Evolutionary conservation across 192 early-diverging fungal species (phyloP).

Genomic region (Coemansia reversa): DNA sequence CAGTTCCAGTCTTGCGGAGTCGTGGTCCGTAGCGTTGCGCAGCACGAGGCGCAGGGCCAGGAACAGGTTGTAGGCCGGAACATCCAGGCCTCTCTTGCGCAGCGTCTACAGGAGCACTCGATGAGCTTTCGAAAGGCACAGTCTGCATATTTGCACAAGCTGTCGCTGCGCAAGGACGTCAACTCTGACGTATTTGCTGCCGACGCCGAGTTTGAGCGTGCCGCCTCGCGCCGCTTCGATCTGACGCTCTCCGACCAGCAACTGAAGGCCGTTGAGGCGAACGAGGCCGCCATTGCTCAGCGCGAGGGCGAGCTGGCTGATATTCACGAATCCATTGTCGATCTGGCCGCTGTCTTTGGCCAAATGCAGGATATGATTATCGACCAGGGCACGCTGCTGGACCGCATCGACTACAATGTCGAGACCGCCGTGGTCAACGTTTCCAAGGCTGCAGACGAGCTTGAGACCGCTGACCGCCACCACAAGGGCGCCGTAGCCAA

Average conservation of each 20-base stretch:
- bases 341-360: slow-evolving; percentile 87
- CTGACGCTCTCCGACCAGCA: slow-evolving; percentile 84
- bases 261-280: slow-evolving; percentile 70
- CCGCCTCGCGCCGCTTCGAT: slow-evolving; percentile 41
- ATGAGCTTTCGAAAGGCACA: slow-evolving; percentile 82
- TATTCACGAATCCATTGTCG: slow-evolving; percentile 87
- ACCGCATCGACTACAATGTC: slow-evolving; percentile 97
- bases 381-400: slow-evolving; percentile 95
- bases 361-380: slow-evolving; percentile 95
- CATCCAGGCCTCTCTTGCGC: slow-evolving; percentile 86
- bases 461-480: slow-evolving; percentile 74
- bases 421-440: slow-evolving; percentile 78
- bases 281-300: slow-evolving; percentile 73
- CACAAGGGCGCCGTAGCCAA: slow-evolving; percentile 80
- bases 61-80: slow-evolving; percentile 72
- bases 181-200: slow-evolving; percentile 49
- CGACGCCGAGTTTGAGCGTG: slow-evolving; percentile 40
- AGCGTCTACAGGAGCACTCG: slow-evolving; percentile 85
- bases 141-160: slow-evolving; percentile 77
- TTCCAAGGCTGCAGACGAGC: slow-evolving; percentile 80
- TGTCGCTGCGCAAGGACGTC: slow-evolving; percentile 49
- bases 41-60: slow-evolving; percentile 57
- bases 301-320: slow-evolving; percentile 91
- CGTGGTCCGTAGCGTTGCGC: slow-evolving; percentile 73
- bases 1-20: slow-evolving; percentile 82